Conservation (phyloP, 2,329 filamentous ascomycete species). For the Nemania diffusa region DNA sequence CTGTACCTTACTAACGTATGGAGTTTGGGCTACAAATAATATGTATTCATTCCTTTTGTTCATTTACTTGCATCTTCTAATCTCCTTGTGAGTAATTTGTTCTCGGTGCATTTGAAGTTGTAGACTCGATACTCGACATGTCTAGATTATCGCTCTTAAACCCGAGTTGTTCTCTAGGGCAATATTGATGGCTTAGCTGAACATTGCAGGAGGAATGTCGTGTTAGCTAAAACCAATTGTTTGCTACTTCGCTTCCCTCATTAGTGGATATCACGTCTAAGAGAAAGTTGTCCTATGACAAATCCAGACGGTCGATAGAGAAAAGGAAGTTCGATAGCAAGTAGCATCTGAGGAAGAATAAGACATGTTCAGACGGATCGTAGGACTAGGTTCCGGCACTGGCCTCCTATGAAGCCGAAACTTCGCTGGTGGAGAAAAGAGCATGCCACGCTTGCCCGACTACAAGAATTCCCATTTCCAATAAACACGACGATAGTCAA, state of each 20-base stretch:
- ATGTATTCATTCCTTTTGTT: slow-evolving; percentile 33
- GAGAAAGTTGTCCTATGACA: not conserved
- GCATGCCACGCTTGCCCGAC: not conserved
- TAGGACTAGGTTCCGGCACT: slow-evolving; percentile 13
- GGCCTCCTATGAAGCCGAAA: not conserved
- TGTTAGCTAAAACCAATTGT: not conserved
- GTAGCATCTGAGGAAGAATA: slow-evolving; percentile 3
- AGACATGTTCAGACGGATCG: slow-evolving; percentile 5
- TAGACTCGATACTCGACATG: not conserved
- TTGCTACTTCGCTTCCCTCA: slow-evolving; percentile 25
- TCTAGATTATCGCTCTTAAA: not conserved
- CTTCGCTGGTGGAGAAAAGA: slow-evolving; percentile 5
- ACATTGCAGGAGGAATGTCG: not conserved
- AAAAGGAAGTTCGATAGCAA: not conserved
- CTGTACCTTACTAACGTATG: slow-evolving; percentile 8
- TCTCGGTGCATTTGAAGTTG: not conserved
- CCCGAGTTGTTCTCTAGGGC: too few relatives aligned
- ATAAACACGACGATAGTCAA: not conserved
- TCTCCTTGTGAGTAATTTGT: not conserved
- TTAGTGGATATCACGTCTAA: slow-evolving; percentile 28
- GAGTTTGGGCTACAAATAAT: slow-evolving; percentile 37
- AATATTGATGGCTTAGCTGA: not conserved
- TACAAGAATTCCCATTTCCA: not conserved
- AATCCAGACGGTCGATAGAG: not conserved
- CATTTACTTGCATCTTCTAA: not conserved